phyloP scores from a whole-genome alignment of 208 protist genomes.

The Angomonas desouzai region DNA sequence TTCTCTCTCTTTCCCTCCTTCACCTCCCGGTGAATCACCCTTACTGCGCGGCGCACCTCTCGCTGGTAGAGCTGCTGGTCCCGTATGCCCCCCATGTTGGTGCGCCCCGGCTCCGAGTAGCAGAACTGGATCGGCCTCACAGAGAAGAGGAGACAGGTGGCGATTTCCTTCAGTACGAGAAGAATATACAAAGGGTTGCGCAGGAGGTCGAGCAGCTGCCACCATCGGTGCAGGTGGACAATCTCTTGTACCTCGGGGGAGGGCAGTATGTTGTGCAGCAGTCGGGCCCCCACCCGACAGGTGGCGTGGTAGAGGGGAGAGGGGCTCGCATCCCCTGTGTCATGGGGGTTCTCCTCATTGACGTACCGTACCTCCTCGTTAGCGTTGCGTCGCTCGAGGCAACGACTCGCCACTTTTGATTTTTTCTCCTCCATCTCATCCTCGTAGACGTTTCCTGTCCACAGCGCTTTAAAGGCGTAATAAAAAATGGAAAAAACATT shows the following conservation, averaged over 20 bases:
- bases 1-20: constrained; percentile 5
- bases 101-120: constrained; percentile 58
- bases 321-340: constrained; percentile 12
- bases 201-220: constrained; percentile 25
- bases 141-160: constrained; percentile 44
- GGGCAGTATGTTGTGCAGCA: constrained; percentile 74
- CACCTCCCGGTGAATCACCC: constrained; percentile 24
- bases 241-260: constrained; percentile 77
- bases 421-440: not conserved
- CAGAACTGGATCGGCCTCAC: constrained; percentile 35
- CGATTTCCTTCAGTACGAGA: constrained; percentile 51
- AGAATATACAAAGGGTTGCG: constrained; percentile 67
- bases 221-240: constrained; percentile 26
- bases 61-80: constrained; percentile 67
- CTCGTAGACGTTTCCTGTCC: not conserved
- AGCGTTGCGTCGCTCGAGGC: no score
- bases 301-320: constrained; percentile 50
- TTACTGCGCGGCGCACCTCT: constrained; percentile 63
- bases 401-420: no score
- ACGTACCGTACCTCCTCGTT: no score
- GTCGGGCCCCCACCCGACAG: constrained; percentile 53
- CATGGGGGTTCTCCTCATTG: not conserved
- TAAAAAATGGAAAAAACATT: not conserved
- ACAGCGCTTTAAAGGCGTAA: not conserved
- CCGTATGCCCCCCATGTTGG: constrained; percentile 52